Evolutionary conservation across 2,329 filamentous ascomycete genomes (phyloP).

Genomic region (Dactylellina sp.): DNA sequence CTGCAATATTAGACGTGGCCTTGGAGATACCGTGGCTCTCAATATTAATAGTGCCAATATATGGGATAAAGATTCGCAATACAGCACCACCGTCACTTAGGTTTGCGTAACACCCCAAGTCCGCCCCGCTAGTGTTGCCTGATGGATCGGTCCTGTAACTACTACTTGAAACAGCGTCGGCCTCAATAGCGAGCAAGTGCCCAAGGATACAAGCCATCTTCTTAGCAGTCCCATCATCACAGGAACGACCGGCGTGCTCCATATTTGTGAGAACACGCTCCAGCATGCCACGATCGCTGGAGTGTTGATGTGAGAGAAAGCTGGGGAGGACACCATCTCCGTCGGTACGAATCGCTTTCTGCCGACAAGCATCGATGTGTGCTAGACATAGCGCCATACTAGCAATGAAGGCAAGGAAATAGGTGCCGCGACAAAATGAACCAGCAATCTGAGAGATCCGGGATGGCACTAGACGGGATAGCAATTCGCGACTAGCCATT

Average conservation of each 20-base stretch:
- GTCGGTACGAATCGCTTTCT: slow-evolving; percentile 24
- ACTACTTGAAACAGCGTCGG: slow-evolving; percentile 61
- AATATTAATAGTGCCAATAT: slow-evolving; percentile 65
- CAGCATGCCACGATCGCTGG: slow-evolving; percentile 65
- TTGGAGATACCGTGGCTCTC: slow-evolving; percentile 54
- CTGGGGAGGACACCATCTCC: slow-evolving; percentile 57
- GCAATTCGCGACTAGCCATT: slow-evolving; percentile 68
- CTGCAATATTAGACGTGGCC: not conserved
- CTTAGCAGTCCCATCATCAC: slow-evolving; percentile 60
- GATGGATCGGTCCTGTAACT: slow-evolving; percentile 60
- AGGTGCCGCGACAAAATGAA: slow-evolving; percentile 67
- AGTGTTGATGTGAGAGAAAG: slow-evolving; percentile 65
- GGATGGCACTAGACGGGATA: slow-evolving; percentile 68
- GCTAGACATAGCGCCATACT: slow-evolving; percentile 66
- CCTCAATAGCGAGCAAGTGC: slow-evolving; percentile 64
- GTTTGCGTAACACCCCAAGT: slow-evolving; percentile 59
- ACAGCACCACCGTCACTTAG: slow-evolving; percentile 55
- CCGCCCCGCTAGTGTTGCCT: slow-evolving; percentile 55
- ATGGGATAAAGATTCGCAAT: slow-evolving; percentile 65
- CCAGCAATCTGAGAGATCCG: slow-evolving; percentile 63
- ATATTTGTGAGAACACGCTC: slow-evolving; percentile 63
- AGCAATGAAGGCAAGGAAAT: slow-evolving; percentile 67
- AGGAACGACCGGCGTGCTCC: slow-evolving; percentile 59
- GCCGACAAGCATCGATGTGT: slow-evolving; percentile 65
- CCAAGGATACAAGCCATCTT: slow-evolving; percentile 63